Base-by-base conservation (phyloP, 768 basidiomycete species). In the Epithele typhae region DNA sequence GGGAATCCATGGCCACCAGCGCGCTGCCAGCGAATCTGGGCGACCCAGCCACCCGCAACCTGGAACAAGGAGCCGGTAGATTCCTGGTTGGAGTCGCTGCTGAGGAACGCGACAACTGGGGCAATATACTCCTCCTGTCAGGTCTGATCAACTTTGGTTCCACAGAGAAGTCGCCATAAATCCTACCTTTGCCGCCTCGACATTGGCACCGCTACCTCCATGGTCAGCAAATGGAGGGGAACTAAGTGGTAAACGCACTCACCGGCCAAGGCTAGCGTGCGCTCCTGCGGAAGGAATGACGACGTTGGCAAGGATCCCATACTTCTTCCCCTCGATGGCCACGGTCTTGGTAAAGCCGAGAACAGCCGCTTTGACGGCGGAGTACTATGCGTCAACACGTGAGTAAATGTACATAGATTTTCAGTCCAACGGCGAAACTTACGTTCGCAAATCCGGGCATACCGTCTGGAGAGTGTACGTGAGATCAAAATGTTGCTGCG, bases 401-500 rank as follows among this genome's bases (percentile, higher is more conserved):
- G 46, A 30, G 54, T 51, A 4, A 21, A 14, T 45, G 25, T 57
- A 3, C 12, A 30, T 24, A 3, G 21, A 18, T n/a, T n/a, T 10
- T 24, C 30, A 43, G 25, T 23, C 18, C 27, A 53, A 37, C 11
- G 25, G 8, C 40, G 3, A 47, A 7, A 43, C 76, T 51, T 54
- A 82, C 85, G 60, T 95, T 96, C 25, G 90, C 87, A 65, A 97
- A 93, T 19, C 95, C 94, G 61, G 94, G 92, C 69, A 96, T 92
- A 5, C 93, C 93, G 58, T 93, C 92, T 94, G 35, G 7, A 21
- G 30, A 40, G 24, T 32, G 22, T n/a, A n/a, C n/a, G 23, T 25
- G 37, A 24, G 8, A 46, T 18, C 14, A 15, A 43, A 5, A 48
- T 32, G 9, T 32, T 32, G 30, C 30, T 15, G 30, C 9, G 15